Conservation (phyloP, 192 early-diverging fungal genomes). For the Coemansia sp. region DNA sequence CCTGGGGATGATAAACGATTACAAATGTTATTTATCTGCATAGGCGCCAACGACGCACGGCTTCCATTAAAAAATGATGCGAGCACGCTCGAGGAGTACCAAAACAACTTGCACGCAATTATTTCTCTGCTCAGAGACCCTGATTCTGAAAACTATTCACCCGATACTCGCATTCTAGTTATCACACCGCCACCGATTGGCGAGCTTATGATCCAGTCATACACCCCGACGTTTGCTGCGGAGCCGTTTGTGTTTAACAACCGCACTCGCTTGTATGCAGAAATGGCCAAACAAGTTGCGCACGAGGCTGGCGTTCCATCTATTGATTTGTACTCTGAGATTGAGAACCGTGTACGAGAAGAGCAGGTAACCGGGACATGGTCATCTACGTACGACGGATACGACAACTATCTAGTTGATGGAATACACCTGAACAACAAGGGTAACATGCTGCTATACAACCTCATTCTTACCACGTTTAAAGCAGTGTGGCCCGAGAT, state of each 20-base stretch:
- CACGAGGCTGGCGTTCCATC: slow-evolving; percentile 25
- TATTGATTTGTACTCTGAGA: slow-evolving; percentile 44
- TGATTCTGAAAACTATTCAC: slow-evolving; percentile 55
- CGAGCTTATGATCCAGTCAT: slow-evolving; percentile 38
- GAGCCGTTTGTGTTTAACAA: slow-evolving; percentile 11
- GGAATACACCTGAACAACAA: slow-evolving; percentile 58
- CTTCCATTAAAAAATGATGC: slow-evolving; percentile 50
- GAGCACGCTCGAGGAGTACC: slow-evolving; percentile 59
- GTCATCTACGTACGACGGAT: slow-evolving; percentile 20
- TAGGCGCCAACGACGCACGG: slow-evolving; percentile 82
- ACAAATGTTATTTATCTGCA: slow-evolving; percentile 57
- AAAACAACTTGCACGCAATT: slow-evolving; percentile 59
- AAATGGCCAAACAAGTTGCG: slow-evolving; percentile 48
- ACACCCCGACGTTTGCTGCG: not conserved
- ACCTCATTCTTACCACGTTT: slow-evolving; percentile 15
- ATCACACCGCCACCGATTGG: slow-evolving; percentile 72
- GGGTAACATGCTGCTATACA: slow-evolving; percentile 53
- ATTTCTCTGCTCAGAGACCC: slow-evolving; percentile 57
- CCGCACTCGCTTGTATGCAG: slow-evolving; percentile 56
- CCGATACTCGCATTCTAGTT: slow-evolving; percentile 63
- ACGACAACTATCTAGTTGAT: slow-evolving; percentile 52
- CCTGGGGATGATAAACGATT: not conserved
- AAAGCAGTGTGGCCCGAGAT: slow-evolving; percentile 18
- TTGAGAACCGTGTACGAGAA: slow-evolving; percentile 18
- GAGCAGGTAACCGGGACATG: not conserved